Evolutionary conservation across 768 basidiomycete species (phyloP).

Genomic region (Calocybe indica): DNA sequence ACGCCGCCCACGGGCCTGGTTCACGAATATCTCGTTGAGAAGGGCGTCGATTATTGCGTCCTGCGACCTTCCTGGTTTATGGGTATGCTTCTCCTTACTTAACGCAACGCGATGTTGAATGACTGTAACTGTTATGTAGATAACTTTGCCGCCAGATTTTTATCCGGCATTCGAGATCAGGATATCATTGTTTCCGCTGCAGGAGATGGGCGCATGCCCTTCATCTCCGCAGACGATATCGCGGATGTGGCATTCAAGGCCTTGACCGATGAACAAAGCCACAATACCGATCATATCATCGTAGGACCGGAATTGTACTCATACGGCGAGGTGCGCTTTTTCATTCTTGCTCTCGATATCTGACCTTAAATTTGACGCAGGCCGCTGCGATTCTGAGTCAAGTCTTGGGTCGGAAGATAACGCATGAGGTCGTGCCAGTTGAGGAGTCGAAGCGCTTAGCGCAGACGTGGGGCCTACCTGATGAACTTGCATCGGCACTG

Average conservation of each 20-base stretch:
- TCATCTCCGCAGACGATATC: constrained; percentile 21
- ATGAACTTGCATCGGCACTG: too few species aligned
- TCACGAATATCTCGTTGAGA: constrained; percentile 27
- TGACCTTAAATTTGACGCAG: constrained; percentile 2
- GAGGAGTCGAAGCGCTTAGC: too few species aligned
- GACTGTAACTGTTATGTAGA: constrained; percentile 12
- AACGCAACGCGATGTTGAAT: too few species aligned
- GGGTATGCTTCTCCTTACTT: constrained; percentile 14
- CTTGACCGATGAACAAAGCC: constrained; percentile 12
- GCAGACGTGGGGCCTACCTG: too few species aligned
- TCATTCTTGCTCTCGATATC: background rate
- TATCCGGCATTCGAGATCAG: constrained; percentile 15
- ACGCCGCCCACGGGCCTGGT: constrained; percentile 19
- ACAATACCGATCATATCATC: constrained; percentile 6
- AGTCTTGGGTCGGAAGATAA: constrained; percentile 15
- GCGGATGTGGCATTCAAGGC: constrained; percentile 21
- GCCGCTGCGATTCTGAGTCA: constrained; percentile 13
- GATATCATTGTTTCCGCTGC: constrained; percentile 17
- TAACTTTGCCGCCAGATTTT: constrained; percentile 19
- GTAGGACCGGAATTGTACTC: constrained; percentile 20
- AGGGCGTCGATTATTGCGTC: constrained; percentile 25
- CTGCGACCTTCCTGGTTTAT: constrained; percentile 33
- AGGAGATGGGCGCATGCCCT: constrained; percentile 16
- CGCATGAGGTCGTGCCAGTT: constrained; percentile 3
- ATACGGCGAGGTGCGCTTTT: constrained; percentile 17